Evolutionary conservation across 352 stramenopile genomes (phyloP), one percentile per base, ranked within the genome.

Genomic region (Plasmopara viticola): DNA sequence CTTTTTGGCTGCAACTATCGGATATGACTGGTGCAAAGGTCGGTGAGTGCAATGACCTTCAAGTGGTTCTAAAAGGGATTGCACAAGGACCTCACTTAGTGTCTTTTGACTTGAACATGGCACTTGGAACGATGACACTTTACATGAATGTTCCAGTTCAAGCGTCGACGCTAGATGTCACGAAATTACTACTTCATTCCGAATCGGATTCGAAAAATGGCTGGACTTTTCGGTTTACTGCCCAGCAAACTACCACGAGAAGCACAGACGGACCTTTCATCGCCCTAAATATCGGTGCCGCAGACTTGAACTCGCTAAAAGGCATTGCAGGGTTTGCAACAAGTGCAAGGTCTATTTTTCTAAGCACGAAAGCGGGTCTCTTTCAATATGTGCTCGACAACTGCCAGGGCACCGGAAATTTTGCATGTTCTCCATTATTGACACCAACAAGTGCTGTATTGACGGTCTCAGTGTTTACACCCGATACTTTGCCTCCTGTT

Each of bases 91-190:
- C 78, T 13, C 70, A 62, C 30, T 34, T 87, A 2, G 14, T 56
- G 1, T 60, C 62, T 0, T 90, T 84, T 28, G 70, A 73, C 17
- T 48, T 90, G 4, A 47, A 90, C 29, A 73, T 90, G 74, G 55
- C 70, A 30, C 4, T 50, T 0, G 68, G 68, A 6, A 69, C 15
- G 0, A 47, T 90, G 18, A 61, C 56, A 10, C 56, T 90, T 3
- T 50, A 40, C 9, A 47, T 76, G 13, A 79, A 53, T 14, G 14
- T 63, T 33, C 47, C 65, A 1, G 71, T 86, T 17, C 44, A 84
- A 25, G 52, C 61, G 10, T 48, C 57, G 9, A 78, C 76, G 4
- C 31, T 87, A 1, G 66, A 81, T 18, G 51, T 75, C 1, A 68
- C 70, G 5, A 80, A 70, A 20, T 52, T 87, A 10, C 47, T 59